Evolutionary conservation across 2,329 filamentous ascomycete species (phyloP).

Genomic region (Scedosporium boydii): DNA sequence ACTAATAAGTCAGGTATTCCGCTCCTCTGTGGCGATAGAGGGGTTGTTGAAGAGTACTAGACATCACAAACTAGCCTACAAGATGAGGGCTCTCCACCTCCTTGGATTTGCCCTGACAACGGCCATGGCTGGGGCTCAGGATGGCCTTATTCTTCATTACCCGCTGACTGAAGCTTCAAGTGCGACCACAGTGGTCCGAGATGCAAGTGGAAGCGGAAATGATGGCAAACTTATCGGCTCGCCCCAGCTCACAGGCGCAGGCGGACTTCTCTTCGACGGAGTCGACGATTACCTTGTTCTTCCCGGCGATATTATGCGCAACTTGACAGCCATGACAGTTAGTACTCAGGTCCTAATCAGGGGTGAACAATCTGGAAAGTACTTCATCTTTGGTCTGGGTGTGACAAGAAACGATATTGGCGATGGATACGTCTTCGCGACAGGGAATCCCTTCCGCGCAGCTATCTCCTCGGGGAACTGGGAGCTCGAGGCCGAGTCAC

Average conservation of each 20-base stretch:
- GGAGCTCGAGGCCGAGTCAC: constrained; percentile 11
- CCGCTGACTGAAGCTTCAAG: neutral
- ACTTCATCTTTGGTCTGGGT: constrained; percentile 17
- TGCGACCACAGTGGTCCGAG: constrained; percentile 6
- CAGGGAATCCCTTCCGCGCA: constrained; percentile 14
- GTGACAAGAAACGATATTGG: constrained; percentile 13
- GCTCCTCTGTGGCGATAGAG: neutral
- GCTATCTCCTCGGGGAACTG: constrained; percentile 13
- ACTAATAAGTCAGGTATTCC: neutral
- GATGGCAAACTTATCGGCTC: constrained; percentile 13
- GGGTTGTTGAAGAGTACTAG: neutral
- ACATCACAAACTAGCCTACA: too few relatives aligned
- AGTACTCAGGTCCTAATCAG: constrained; percentile 13
- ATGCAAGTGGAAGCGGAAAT: constrained; percentile 13
- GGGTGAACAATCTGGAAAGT: constrained; percentile 12
- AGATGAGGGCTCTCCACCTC: neutral
- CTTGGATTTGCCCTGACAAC: neutral
- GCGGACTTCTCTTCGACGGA: constrained; percentile 13
- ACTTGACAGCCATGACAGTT: constrained; percentile 12
- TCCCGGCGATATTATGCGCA: constrained; percentile 13
- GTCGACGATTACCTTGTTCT: constrained; percentile 14
- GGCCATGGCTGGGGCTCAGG: neutral
- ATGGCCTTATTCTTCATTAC: constrained; percentile 3
- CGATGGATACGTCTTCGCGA: constrained; percentile 15
- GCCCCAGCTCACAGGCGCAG: constrained; percentile 10